A percentile compares a stretch with the other conserved stretches of the same genome.
These are phyloP conservation scores for Solanum tacnaense DNA, from an alignment of 257 asterid species.

Conservation along the genomic window DNA sequence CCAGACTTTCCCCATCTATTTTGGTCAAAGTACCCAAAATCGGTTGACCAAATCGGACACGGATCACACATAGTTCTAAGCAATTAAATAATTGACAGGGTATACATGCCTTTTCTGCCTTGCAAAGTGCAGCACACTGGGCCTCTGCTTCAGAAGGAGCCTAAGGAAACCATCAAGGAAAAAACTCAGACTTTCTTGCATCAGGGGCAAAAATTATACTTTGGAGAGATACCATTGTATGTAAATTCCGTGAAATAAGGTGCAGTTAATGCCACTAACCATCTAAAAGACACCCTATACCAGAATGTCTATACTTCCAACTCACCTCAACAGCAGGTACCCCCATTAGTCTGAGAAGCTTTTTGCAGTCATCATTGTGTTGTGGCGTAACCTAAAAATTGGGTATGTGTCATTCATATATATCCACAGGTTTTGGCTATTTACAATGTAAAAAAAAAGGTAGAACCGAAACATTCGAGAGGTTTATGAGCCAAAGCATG, in stretches of 20 bases:
- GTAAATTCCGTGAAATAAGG: neutral
- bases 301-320: neutral
- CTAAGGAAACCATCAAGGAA: constrained; percentile 25
- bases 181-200: neutral
- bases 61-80: neutral
- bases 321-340: constrained; percentile 95
- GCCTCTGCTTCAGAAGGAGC: constrained; percentile 99
- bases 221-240: neutral
- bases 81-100: constrained; percentile 10
- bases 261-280: neutral
- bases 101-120: constrained; percentile 46
- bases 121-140: constrained; percentile 90
- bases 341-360: constrained; percentile 92
- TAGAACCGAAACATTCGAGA: neutral
- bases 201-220: neutral
- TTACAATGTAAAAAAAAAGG: neutral
- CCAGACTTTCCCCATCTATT: neutral
- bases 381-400: constrained; percentile 70
- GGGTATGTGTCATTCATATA: neutral
- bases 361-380: constrained; percentile 95
- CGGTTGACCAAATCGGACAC: neutral
- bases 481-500: neutral
- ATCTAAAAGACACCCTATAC: neutral
- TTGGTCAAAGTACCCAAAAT: neutral
- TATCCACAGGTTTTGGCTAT: neutral